Conservation (phyloP, 805 yeast genomes). For the Candida oleophila region DNA sequence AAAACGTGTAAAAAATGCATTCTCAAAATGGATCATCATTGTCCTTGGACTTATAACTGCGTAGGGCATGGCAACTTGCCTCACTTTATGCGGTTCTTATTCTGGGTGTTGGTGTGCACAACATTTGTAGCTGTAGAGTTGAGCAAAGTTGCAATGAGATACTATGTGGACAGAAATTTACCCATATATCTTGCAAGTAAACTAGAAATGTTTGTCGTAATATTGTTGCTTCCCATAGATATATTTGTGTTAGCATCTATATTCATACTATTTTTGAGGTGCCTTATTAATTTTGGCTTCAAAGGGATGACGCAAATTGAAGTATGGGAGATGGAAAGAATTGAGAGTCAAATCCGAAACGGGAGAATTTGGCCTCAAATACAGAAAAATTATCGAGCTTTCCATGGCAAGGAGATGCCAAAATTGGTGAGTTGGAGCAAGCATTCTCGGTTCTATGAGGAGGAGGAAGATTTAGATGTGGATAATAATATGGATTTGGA, state of each 20-base stretch:
- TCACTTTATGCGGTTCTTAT: conserved; percentile 73
- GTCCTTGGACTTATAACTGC: conserved; percentile 92
- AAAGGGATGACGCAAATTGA: conserved; percentile 88
- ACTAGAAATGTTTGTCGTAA: conserved; percentile 52
- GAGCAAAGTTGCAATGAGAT: conserved; percentile 33
- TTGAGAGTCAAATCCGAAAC: conserved; percentile 61
- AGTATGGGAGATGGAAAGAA: conserved; percentile 86
- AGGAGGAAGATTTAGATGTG: conserved; percentile 9
- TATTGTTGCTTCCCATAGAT: conserved; percentile 54
- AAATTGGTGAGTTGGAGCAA: conserved; percentile 47
- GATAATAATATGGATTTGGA: conserved; percentile 5
- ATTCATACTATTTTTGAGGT: conserved; percentile 57
- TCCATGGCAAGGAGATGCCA: conserved; percentile 45
- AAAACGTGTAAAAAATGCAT: conserved; percentile 73
- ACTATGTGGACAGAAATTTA: conserved; percentile 48
- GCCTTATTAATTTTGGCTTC: conserved; percentile 51
- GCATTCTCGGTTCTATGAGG: conserved; percentile 16
- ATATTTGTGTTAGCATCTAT: conserved; percentile 63
- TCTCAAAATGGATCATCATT: conserved; percentile 89
- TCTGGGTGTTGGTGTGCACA: conserved; percentile 60
- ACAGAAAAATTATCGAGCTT: conserved; percentile 39
- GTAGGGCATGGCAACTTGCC: conserved; percentile 80
- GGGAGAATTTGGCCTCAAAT: conserved; percentile 54
- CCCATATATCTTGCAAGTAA: conserved; percentile 58
- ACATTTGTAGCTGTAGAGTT: conserved; percentile 46